phyloP scores from a whole-genome alignment of 495 filamentous ascomycete species.

The Penicillium steckii region DNA sequence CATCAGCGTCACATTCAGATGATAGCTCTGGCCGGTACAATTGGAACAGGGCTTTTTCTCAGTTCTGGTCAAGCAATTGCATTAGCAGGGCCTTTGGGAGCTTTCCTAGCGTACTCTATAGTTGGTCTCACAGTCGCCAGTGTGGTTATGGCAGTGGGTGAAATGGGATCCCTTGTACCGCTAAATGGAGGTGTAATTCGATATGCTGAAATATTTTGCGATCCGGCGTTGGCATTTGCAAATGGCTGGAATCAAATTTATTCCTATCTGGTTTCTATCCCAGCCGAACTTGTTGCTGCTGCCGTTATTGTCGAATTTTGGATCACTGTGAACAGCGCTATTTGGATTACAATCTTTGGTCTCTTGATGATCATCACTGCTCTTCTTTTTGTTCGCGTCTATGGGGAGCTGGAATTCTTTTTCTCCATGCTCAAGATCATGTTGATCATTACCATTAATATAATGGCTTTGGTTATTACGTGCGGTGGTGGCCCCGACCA shows the following conservation, averaged over 20 bases:
- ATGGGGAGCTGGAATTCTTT: conserved; percentile 47
- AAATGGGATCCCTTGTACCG: conserved; percentile 30
- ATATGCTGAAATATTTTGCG: conserved; percentile 28
- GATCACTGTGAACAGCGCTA: conserved; percentile 32
- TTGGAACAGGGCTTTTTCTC: conserved; percentile 36
- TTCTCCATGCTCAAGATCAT: conserved; percentile 47
- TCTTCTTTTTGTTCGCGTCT: conserved; percentile 41
- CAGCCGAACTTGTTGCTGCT: conserved; percentile 41
- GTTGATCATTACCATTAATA: conserved; percentile 46
- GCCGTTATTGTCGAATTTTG: conserved; percentile 52
- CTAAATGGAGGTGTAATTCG: conserved; percentile 32
- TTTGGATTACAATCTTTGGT: conserved; percentile 48
- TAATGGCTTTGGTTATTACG: conserved; percentile 40
- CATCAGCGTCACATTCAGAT: conserved; percentile 41
- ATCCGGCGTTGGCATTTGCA: conserved; percentile 32
- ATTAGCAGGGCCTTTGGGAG: conserved; percentile 57
- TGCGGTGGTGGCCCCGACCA: conserved; percentile 21
- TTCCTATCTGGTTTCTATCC: conserved; percentile 35
- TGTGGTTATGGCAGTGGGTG: conserved; percentile 24
- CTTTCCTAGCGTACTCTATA: conserved; percentile 26
- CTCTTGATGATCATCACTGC: conserved; percentile 45
- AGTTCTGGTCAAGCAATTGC: conserved; percentile 57
- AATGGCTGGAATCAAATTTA: conserved; percentile 32
- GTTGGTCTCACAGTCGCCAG: conserved; percentile 20
- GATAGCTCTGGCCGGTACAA: conserved; percentile 46